Evolutionary conservation across 139 green algal genomes (phyloP), one percentile per base, ranked within the genome.

Genomic region (Ettlia oleoabundans): DNA sequence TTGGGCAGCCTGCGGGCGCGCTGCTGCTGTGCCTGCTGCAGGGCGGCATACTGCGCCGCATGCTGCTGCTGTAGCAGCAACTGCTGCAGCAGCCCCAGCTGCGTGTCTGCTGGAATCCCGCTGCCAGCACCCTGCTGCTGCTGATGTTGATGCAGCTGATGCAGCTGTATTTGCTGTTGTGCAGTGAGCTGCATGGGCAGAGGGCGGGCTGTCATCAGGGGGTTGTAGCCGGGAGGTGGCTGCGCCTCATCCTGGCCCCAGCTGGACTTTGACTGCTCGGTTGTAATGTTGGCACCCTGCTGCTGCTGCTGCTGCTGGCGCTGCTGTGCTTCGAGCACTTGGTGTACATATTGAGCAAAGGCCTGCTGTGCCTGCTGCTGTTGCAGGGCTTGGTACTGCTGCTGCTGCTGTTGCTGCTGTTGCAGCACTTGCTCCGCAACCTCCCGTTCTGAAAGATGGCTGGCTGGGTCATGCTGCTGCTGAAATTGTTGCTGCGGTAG

Each of bases 81-180:
- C 26, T 32, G 7, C 33, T 41, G 71, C 71, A 52, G 71, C 51
- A 63, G 51, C 47, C 15, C 55, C 5, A 22, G 55, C 55, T 15
- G n/a, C n/a, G n/a, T n/a, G n/a, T n/a, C n/a, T n/a, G n/a, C n/a
- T n/a, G n/a, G n/a, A n/a, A n/a, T n/a, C n/a, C n/a, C n/a, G n/a
- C n/a, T n/a, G n/a, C 65, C 35, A 26, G 9, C 8, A 10, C 8
- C 26, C 10, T 43, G 2, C 3, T 26, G 10, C 65, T 47, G 71
- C 47, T 67, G 71, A 32, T 78, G 51, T 51, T 78, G 69, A 15
- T 73, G 68, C 40, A 28, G 68, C 68, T 37, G 71, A 32, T 78
- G 51, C 71, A 66, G 69, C 37, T 73, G 68, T n/a, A 28, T 40
- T 41, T 37, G 26, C 68, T 52, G 71, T 22, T 65, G 18, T 28